phyloP scores from a whole-genome alignment of 179 eudicot genomes.

The Gypsophila paniculata region DNA sequence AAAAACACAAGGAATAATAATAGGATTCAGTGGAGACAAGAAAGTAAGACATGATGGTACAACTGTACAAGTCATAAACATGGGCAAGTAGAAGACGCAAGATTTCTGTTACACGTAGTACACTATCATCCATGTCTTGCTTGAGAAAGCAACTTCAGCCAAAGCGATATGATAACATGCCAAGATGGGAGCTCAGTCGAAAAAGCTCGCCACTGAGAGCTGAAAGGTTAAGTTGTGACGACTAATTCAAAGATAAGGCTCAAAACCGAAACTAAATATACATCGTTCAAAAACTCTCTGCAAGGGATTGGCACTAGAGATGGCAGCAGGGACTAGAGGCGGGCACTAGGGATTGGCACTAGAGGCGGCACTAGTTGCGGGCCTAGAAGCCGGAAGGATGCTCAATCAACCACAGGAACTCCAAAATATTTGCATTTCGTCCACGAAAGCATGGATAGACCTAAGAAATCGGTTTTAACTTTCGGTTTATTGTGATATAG shows the following conservation, averaged over 20 bases:
- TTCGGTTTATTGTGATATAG: not conserved
- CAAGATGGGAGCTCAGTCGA: too few species aligned
- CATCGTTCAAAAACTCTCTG: too few species aligned
- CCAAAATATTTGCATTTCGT: too few species aligned
- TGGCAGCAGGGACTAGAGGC: too few species aligned
- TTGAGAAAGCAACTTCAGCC: not conserved
- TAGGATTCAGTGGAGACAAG: slow-evolving; percentile 8
- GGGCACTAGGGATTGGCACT: too few species aligned
- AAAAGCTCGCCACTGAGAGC: too few species aligned
- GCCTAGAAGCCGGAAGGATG: too few species aligned
- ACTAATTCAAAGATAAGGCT: not conserved
- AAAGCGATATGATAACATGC: too few species aligned
- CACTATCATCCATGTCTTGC: not conserved
- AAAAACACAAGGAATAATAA: not conserved
- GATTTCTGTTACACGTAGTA: not conserved
- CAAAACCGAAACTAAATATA: not conserved
- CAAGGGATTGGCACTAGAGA: too few species aligned
- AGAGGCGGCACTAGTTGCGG: too few species aligned
- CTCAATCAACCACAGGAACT: too few species aligned
- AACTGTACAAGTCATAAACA: not conserved
- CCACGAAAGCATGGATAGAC: not conserved
- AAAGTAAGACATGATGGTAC: not conserved
- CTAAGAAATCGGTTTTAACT: not conserved
- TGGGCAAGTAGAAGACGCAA: not conserved
- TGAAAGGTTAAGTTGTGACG: not conserved